phyloP scores from a whole-genome alignment of 768 basidiomycete species.

The Boletus sensibilis region DNA sequence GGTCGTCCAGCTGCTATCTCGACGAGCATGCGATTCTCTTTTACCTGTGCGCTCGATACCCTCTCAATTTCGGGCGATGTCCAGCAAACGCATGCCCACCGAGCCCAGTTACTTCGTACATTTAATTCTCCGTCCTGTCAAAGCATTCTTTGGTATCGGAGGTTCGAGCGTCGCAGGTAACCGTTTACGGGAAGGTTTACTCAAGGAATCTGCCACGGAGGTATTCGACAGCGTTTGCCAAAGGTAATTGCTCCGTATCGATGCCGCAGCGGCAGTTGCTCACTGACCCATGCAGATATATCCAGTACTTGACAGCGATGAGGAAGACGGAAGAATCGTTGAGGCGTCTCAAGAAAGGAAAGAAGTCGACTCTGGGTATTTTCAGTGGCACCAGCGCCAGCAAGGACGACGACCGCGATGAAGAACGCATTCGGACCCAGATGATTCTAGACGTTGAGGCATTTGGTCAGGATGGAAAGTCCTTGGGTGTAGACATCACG shows the following conservation, averaged over 20 bases:
- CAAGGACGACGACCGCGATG: conserved; percentile 72
- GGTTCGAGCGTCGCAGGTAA: conserved; percentile 57
- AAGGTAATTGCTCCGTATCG: conserved; percentile 40
- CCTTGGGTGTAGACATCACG: conserved; percentile 63
- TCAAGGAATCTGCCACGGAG: conserved; percentile 51
- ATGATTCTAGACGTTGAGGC: conserved; percentile 87
- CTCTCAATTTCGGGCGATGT: conserved; percentile 85
- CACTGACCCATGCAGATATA: conserved; percentile 53
- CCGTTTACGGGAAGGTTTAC: conserved; percentile 52
- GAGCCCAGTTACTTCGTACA: conserved; percentile 88
- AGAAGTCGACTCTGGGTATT: conserved; percentile 74
- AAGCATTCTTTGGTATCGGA: conserved; percentile 67
- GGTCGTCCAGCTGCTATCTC: conserved; percentile 67
- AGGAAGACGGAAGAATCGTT: conserved; percentile 92
- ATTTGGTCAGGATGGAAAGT: conserved; percentile 73
- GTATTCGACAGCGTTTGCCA: conserved; percentile 73
- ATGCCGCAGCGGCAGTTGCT: neutral
- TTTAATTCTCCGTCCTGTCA: conserved; percentile 77
- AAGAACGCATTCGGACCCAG: conserved; percentile 80
- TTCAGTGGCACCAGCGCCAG: conserved; percentile 55
- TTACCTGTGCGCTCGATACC: conserved; percentile 85
- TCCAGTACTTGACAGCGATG: conserved; percentile 75
- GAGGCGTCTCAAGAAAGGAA: conserved; percentile 82
- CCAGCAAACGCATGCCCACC: conserved; percentile 64
- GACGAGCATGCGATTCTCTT: conserved; percentile 83